phyloP scores from a whole-genome alignment of 2,329 filamentous ascomycete species.

The Chaetomiaceae sp. region DNA sequence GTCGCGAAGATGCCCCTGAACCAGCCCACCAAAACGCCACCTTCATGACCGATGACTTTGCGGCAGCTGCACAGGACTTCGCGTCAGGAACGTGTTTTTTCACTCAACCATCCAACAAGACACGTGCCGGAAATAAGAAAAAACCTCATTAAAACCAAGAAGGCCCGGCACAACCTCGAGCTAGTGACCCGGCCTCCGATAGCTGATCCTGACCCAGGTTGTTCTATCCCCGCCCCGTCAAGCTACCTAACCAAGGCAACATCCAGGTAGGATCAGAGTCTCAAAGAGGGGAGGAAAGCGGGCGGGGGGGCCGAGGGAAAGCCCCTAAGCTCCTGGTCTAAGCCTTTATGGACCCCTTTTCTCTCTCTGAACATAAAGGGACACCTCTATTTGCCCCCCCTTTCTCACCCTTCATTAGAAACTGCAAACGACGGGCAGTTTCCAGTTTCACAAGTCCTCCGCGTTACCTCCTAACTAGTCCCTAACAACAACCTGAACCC shows the following conservation, averaged over 20 bases:
- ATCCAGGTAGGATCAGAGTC: too few species aligned
- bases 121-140: slow-evolving; percentile 2
- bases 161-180: not conserved
- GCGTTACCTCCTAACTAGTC: not conserved
- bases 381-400: too few species aligned
- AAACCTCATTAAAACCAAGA: too few species aligned
- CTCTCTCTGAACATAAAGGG: too few species aligned
- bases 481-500: not conserved
- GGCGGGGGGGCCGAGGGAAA: too few species aligned
- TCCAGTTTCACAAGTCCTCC: not conserved
- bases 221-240: too few species aligned
- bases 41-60: slow-evolving; percentile 1
- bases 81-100: slow-evolving; percentile 7
- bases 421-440: too few species aligned
- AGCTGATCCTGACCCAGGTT: not conserved
- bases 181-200: not conserved
- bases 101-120: slow-evolving; percentile 13
- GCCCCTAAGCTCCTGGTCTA: too few species aligned
- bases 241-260: too few species aligned
- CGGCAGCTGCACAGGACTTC: slow-evolving; percentile 7
- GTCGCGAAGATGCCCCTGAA: not conserved
- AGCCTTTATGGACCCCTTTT: too few species aligned
- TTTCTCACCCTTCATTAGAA: too few species aligned
- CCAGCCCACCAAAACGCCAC: not conserved
- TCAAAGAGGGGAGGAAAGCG: too few species aligned